phyloP scores from a whole-genome alignment of 768 basidiomycete genomes.

The Panus rudis region DNA sequence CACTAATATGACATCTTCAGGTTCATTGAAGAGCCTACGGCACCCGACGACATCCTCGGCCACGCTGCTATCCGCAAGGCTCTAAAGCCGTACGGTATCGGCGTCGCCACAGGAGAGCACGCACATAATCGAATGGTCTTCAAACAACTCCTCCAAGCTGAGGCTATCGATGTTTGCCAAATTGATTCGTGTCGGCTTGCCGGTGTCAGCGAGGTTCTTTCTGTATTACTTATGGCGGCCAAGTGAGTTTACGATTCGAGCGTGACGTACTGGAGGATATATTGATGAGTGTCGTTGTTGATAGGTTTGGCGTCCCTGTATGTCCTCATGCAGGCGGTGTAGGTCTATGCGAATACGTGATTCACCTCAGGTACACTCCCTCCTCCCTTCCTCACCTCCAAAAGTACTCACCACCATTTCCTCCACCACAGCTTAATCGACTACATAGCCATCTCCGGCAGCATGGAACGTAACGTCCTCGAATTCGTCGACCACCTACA shows the following conservation, averaged over 20 bases:
- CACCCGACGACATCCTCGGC: conserved; percentile 85
- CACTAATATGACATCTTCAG: no score
- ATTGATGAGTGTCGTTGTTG: neutral
- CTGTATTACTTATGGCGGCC: conserved; percentile 83
- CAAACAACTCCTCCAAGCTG: conserved; percentile 86
- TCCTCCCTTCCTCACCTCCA: no score
- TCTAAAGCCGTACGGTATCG: conserved; percentile 72
- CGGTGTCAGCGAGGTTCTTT: conserved; percentile 90
- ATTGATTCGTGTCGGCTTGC: conserved; percentile 93
- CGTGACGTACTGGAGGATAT: neutral
- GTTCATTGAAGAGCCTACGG: conserved; percentile 94
- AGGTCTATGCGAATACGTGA: conserved; percentile 88
- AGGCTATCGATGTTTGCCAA: conserved; percentile 92
- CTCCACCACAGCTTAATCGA: conserved; percentile 82
- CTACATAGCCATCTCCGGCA: conserved; percentile 85
- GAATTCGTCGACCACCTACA: conserved; percentile 90
- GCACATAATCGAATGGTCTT: conserved; percentile 94
- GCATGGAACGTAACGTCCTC: conserved; percentile 91
- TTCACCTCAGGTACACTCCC: conserved; percentile 67
- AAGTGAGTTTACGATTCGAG: no score
- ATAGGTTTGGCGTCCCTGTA: conserved; percentile 76
- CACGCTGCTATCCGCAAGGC: conserved; percentile 76
- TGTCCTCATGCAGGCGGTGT: conserved; percentile 96
- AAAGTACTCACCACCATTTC: no score
- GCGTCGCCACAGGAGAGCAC: conserved; percentile 92